These are phyloP conservation scores for Hymenoscyphus infarciens DNA, from an alignment of 2,329 filamentous ascomycete species.

Conservation along the genomic window DNA sequence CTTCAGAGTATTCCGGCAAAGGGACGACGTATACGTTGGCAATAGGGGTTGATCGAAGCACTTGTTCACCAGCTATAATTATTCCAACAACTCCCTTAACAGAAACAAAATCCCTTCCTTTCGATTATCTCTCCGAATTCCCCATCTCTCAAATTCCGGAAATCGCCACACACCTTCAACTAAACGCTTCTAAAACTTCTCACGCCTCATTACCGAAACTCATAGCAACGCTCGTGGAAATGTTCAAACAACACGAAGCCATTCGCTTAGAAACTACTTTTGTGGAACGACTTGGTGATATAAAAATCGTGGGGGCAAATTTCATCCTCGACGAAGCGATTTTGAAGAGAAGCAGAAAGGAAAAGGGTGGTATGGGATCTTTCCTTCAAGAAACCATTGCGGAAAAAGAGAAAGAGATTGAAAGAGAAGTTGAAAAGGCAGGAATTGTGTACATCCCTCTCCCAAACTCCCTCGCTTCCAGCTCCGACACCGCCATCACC, in stretches of 20 bases:
- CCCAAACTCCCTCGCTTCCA: neutral
- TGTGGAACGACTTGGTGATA: conserved; percentile 38
- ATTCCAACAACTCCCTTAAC: conserved; percentile 42
- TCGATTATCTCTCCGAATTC: conserved; percentile 52
- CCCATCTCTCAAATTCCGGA: conserved; percentile 41
- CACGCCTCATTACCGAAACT: conserved; percentile 41
- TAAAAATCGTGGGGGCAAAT: conserved; percentile 51
- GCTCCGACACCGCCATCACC: neutral
- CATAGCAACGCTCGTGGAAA: conserved; percentile 50
- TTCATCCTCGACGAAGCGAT: conserved; percentile 71
- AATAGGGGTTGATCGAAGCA: conserved; percentile 62
- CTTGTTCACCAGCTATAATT: conserved; percentile 60
- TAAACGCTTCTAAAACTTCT: conserved; percentile 42
- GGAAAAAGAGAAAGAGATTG: conserved; percentile 49
- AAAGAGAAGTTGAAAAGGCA: conserved; percentile 60
- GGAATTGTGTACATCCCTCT: conserved; percentile 78
- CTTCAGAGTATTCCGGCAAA: conserved; percentile 38
- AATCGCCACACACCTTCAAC: conserved; percentile 49
- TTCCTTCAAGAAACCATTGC: conserved; percentile 45
- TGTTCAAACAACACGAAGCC: conserved; percentile 64
- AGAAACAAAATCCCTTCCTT: conserved; percentile 54
- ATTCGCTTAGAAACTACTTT: conserved; percentile 54
- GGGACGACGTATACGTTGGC: conserved; percentile 51
- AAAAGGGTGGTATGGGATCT: conserved; percentile 57
- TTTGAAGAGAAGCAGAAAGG: conserved; percentile 52